phyloP scores from a whole-genome alignment of 768 basidiomycete genomes.

The Neoboletus subvelutipes region DNA sequence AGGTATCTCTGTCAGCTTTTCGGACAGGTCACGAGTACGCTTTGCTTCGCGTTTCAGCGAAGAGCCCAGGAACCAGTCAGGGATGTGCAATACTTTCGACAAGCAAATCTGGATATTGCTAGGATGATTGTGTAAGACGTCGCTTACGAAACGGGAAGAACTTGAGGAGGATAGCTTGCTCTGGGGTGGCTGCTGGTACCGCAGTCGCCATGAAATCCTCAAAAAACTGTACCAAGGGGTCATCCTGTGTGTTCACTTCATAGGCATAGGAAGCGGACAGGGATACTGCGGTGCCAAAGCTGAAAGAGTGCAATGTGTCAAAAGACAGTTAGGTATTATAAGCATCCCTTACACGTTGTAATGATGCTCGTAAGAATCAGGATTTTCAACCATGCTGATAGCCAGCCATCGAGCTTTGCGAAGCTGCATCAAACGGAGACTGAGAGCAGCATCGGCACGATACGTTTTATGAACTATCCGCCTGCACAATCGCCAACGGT shows the following conservation, averaged over 20 bases:
- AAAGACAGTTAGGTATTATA: background rate
- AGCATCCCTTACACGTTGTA: background rate
- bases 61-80: constrained; percentile 15
- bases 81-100: constrained; percentile 21
- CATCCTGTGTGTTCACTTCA: background rate
- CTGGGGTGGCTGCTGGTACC: background rate
- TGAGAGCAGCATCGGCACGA: background rate
- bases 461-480: constrained; percentile 8
- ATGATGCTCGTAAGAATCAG: background rate
- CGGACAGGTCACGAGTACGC: background rate
- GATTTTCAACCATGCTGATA: background rate
- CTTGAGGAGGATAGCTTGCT: background rate
- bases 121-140: background rate
- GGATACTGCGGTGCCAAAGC: background rate
- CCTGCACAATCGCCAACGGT: constrained; percentile 3
- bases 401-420: background rate
- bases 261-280: constrained; percentile 5
- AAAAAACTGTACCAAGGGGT: background rate
- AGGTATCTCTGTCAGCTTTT: background rate
- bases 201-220: background rate
- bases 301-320: background rate
- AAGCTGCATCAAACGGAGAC: background rate
- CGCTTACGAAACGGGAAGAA: constrained; percentile 7
- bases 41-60: constrained; percentile 2
- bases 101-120: background rate